Percentiles rank a stretch among this genome's conserved stretches.
Conservation (phyloP, 345 rosid species). For the Boechera divaricarpa region DNA sequence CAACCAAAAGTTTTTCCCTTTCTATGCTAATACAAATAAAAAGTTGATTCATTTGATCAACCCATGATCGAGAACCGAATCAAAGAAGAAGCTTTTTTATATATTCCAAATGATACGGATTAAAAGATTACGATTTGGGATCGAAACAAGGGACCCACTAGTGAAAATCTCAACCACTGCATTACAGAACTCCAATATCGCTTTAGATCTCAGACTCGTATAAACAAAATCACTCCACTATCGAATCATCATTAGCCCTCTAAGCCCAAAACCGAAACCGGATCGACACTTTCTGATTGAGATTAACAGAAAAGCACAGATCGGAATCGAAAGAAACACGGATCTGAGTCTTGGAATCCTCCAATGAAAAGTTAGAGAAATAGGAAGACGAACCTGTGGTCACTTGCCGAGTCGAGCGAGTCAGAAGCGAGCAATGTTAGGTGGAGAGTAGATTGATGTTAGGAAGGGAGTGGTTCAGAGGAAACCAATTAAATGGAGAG, state of each 20-base stretch:
- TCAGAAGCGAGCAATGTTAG: slow-evolving; percentile 21
- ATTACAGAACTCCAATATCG: slow-evolving; percentile 4
- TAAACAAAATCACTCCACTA: slow-evolving; percentile 12
- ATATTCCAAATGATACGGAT: background rate
- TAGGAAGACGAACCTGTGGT: slow-evolving; percentile 15
- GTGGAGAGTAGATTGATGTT: slow-evolving; percentile 28
- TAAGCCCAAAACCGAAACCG: slow-evolving; percentile 28
- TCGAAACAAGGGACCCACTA: slow-evolving; percentile 23
- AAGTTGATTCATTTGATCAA: background rate
- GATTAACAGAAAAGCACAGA: background rate
- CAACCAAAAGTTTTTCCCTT: background rate
- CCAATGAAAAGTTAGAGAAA: background rate
- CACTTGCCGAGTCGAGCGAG: slow-evolving; percentile 24
- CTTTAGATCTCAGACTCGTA: slow-evolving; percentile 26
- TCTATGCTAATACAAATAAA: background rate
- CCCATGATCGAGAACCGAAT: slow-evolving; percentile 2
- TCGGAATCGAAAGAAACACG: slow-evolving; percentile 15
- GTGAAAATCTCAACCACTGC: slow-evolving; percentile 20
- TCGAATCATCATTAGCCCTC: slow-evolving; percentile 4
- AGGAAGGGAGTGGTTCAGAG: slow-evolving; percentile 16
- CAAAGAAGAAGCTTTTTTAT: slow-evolving; percentile 1
- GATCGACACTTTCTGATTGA: slow-evolving; percentile 24
- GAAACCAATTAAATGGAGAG: slow-evolving; percentile 23
- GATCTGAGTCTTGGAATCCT: slow-evolving; percentile 22
- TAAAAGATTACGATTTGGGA: background rate